Evolutionary conservation across 2,329 filamentous ascomycete species (phyloP), one percentile per base, ranked within the genome.

Genomic region (Talaromyces albobiverticillius): DNA sequence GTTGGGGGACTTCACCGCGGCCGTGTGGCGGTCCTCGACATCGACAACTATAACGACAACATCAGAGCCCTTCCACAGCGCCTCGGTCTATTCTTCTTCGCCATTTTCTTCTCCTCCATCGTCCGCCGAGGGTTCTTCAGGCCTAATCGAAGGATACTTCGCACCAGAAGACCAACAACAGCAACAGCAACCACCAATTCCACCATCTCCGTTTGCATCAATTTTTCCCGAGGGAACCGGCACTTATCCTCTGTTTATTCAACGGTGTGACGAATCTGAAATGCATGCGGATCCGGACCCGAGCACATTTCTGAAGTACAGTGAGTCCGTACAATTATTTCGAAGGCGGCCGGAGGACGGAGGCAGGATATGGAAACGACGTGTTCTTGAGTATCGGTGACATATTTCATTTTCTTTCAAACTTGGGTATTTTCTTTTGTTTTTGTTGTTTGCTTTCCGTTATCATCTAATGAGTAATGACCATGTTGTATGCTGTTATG

Each of bases 301-400:
- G 9, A 18, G 32, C 18, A 34, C 60, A 6, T 56, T 69, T 18
- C 62, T 65, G 51, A 67, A 64, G 54, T 64, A 63, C 40, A 67
- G 56, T 13, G 62, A 71, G 52, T 61, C 63, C 4, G 60, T 67
- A n/a, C 65, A 71, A 47, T 55, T 67, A 45, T 61, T 71, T 56
- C 61, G 59, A 10, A 62, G 69, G 46, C 59, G 70, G 50, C 58
- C 55, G 18, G 61, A 68, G 14, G 68, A 68, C 9, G 48, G 51
- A 7, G 54, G 42, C 11, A 64, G 68, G 20, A 67, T 62, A 25
- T 73, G 68, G 65, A 64, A 62, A 55, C 62, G 71, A 22, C 60
- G 67, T 41, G 64, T 72, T 45, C 57, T 72, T 10, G 70, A 74
- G 52, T 73, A 71, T 56, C 65, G 58, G 6, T 53, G 50, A 54